phyloP scores from a whole-genome alignment of 148 eudicot genomes.

The Oxyria digyna region DNA sequence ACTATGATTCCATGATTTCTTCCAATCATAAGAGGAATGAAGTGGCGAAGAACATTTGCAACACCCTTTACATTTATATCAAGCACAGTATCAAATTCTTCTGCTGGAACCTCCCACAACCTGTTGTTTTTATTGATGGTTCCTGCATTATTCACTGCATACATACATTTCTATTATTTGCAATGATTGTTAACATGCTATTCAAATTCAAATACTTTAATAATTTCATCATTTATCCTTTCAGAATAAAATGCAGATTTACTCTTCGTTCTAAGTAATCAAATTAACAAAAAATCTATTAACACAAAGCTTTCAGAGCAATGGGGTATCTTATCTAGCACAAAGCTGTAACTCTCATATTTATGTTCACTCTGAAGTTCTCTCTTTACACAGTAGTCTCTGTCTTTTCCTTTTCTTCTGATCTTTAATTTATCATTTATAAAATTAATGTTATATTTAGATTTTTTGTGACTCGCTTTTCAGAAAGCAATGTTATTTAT shows the following conservation, averaged over 20 bases:
- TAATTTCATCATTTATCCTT: not conserved
- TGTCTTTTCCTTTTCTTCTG: not conserved
- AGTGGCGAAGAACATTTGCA: constrained; percentile 82
- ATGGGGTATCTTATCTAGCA: not conserved
- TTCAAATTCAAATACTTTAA: not conserved
- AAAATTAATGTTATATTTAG: not conserved
- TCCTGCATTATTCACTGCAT: constrained; percentile 86
- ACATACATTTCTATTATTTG: not conserved
- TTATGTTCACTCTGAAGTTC: no score
- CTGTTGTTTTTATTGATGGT: constrained; percentile 81
- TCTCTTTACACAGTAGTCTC: no score
- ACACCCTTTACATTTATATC: constrained; percentile 86
- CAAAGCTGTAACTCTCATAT: not conserved
- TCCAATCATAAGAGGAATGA: constrained; percentile 80
- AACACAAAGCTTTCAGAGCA: not conserved
- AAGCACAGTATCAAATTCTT: constrained; percentile 79
- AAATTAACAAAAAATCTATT: not conserved
- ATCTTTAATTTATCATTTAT: not conserved
- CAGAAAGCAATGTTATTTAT: no score
- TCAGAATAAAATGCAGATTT: not conserved
- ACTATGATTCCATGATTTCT: constrained; percentile 80
- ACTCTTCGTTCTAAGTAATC: not conserved
- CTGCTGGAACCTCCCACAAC: constrained; percentile 90
- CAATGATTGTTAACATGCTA: not conserved
- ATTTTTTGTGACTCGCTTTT: not conserved